phyloP scores from a whole-genome alignment of 1,284 basidiomycete genomes.

The Mycosarcoma mackinlayi region DNA sequence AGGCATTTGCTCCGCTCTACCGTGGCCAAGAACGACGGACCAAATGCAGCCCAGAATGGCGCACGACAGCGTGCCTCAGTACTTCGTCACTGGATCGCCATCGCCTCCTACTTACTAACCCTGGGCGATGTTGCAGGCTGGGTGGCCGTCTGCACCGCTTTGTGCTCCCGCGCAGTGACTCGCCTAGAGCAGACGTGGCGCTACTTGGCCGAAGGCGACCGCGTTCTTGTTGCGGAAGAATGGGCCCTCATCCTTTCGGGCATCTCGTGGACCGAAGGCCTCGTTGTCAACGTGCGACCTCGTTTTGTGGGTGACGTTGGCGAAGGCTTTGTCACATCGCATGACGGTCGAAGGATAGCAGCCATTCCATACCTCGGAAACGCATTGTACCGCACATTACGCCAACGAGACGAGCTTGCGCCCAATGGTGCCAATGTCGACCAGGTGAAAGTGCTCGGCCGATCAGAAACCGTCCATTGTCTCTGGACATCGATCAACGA shows the following conservation, averaged over 20 bases:
- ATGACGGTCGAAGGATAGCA: conserved; percentile 9
- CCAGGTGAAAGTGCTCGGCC: conserved; percentile 11
- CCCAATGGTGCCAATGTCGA: neutral
- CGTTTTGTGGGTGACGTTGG: conserved; percentile 29
- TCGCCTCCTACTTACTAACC: conserved; percentile 54
- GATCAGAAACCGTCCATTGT: conserved; percentile 18
- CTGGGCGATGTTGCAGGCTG: conserved; percentile 60
- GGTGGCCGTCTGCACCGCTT: conserved; percentile 59
- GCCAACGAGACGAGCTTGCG: conserved; percentile 1
- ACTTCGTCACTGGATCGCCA: conserved; percentile 64
- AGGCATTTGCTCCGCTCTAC: conserved; percentile 52
- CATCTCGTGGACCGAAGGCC: conserved; percentile 62
- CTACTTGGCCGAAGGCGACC: conserved; percentile 55
- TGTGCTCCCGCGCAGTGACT: conserved; percentile 65
- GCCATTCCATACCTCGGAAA: conserved; percentile 55
- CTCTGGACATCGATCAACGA: conserved; percentile 14
- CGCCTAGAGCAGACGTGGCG: conserved; percentile 63
- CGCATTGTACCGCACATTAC: conserved; percentile 29
- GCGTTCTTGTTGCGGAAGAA: conserved; percentile 46
- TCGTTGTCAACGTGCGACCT: conserved; percentile 27
- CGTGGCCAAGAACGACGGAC: conserved; percentile 15
- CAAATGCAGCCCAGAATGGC: conserved; percentile 28
- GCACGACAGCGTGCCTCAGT: conserved; percentile 56
- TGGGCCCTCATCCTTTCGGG: conserved; percentile 59
- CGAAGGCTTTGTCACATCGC: conserved; percentile 18